phyloP scores from a whole-genome alignment of 306 rosid species.

The Lotus japonicus region DNA sequence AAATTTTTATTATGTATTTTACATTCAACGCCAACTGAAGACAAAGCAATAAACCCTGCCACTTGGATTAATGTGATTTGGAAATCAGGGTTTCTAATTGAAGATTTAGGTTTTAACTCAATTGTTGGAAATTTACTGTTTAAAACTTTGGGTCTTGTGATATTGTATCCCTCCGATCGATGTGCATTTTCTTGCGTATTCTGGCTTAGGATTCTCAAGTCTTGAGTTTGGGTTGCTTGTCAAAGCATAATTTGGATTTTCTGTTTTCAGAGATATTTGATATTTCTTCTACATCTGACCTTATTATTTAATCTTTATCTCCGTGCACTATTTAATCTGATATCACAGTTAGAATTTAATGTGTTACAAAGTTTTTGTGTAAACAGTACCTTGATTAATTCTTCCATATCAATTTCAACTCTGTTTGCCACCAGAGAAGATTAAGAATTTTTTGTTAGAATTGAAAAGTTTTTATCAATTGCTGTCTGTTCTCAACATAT shows the following conservation, averaged over 20 bases:
- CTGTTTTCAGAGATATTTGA: background rate
- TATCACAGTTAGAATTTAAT: background rate
- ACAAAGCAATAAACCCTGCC: background rate
- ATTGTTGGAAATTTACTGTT: background rate
- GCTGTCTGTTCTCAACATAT: conserved; percentile 2
- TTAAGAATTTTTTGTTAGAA: background rate
- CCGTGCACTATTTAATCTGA: background rate
- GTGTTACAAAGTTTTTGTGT: background rate
- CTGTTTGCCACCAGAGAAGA: conserved; percentile 9
- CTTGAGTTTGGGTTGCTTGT: conserved; percentile 10
- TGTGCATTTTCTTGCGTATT: background rate
- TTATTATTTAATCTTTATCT: background rate
- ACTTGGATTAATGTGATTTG: conserved; percentile 2
- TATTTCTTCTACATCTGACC: conserved; percentile 1
- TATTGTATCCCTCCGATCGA: background rate
- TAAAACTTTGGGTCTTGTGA: background rate
- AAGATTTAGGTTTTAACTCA: background rate
- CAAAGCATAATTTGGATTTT: background rate
- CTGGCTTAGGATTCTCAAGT: background rate
- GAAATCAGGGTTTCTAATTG: background rate
- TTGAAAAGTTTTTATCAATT: background rate
- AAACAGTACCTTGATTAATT: background rate
- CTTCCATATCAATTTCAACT: conserved; percentile 10
- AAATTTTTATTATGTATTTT: background rate
- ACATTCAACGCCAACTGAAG: background rate